Conservation (phyloP, 2,329 filamentous ascomycete genomes). For the Blastomyces parvus region DNA sequence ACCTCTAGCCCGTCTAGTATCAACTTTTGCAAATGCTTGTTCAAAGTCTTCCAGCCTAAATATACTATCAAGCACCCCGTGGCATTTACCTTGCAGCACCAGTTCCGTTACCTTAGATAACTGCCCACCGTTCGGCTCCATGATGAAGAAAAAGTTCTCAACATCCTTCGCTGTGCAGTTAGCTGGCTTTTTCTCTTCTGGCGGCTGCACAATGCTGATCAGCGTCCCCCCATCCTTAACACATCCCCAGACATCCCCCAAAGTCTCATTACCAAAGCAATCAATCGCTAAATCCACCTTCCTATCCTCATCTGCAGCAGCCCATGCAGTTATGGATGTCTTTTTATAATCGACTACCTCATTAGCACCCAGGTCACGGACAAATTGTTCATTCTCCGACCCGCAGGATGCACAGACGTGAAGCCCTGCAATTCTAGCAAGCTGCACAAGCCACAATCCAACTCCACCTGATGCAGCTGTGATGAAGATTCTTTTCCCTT, state of each 20-base stretch:
- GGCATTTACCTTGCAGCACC: constrained; percentile 32
- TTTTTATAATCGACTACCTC: constrained; percentile 35
- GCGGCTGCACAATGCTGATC: constrained; percentile 34
- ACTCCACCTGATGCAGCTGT: constrained; percentile 39
- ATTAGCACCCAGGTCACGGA: constrained; percentile 33
- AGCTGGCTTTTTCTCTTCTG: constrained; percentile 24
- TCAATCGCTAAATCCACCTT: constrained; percentile 40
- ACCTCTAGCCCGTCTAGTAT: constrained; percentile 34
- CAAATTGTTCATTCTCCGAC: constrained; percentile 30
- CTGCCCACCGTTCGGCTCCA: constrained; percentile 30
- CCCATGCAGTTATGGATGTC: constrained; percentile 23
- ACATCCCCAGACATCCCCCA: constrained; percentile 37
- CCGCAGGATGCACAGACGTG: constrained; percentile 36
- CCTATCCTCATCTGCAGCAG: constrained; percentile 19
- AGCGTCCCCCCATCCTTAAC: constrained; percentile 31
- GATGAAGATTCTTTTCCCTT: constrained; percentile 34
- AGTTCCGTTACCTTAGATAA: constrained; percentile 31
- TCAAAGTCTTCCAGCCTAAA: constrained; percentile 34
- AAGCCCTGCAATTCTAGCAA: constrained; percentile 26
- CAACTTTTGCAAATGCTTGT: constrained; percentile 33
- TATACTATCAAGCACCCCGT: constrained; percentile 34
- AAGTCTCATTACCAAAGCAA: constrained; percentile 34
- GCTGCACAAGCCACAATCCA: constrained; percentile 34
- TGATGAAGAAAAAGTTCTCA: constrained; percentile 35
- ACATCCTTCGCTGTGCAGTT: constrained; percentile 22